Base-by-base conservation (phyloP, 352 stramenopile species). In the Globisporangium echinulatum region DNA sequence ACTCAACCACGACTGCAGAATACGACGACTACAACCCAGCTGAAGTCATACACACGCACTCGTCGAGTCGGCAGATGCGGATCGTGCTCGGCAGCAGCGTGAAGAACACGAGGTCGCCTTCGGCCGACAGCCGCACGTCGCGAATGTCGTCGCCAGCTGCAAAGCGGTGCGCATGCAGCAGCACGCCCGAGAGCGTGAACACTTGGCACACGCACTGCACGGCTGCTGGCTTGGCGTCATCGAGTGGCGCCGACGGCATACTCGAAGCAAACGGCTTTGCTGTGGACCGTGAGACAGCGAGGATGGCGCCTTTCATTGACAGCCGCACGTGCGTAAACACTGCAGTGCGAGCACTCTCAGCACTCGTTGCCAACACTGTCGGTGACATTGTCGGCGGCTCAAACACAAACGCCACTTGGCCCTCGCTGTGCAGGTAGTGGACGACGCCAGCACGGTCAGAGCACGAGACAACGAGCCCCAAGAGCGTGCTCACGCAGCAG, bases 61-160 rank as follows among this genome's bases (percentile, higher is more conserved):
- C 86, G 56, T 93, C 82, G 7, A 90, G 70, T 48, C 82, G 83
- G 49, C 75, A 95, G 51, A 92, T 73, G 38, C 84, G 74, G 14
- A 93, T 66, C 4, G 72, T 71, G 2, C 67, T 65, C 0, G 72
- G 57, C 1, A 68, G 56, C 4, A 92, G 58, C 10, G 82, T 90
- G 7, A 91, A 53, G 40, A 92, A 77, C n/a, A 91, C 63, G 33
- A 92, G 49, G 56, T 89, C 79, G 0, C 86, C 86, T 69, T 94
- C 84, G 4, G 65, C 64, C 7, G 81, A 90, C 1, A 94, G 60
- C 43, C 79, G 69, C 7, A 91, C 48, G 49, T 80, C 69, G 17
- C 54, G 60, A 9, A 90, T 58, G 15, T 75, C 60, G n/a, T 90
- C 75, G 11, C 66, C 49, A 25, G 19, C 19, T 15, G 76, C 58